phyloP scores from a whole-genome alignment of 305 asterid species.

The Salvia sclarea region DNA sequence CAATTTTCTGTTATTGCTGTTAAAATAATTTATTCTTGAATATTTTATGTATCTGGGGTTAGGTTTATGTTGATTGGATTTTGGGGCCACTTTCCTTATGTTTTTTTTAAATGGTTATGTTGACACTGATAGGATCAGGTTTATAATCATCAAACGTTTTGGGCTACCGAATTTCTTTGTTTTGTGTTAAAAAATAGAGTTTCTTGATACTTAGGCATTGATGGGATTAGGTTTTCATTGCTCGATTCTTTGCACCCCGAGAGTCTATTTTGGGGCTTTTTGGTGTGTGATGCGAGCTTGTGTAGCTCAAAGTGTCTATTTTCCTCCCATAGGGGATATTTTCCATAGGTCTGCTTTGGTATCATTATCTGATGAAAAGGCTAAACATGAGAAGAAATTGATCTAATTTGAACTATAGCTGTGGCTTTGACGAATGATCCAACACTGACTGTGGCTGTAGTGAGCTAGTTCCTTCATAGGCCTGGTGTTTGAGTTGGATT shows the following conservation, averaged over 20 bases:
- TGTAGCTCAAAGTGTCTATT: neutral
- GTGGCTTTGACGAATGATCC: conserved; percentile 2
- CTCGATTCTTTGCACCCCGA: neutral
- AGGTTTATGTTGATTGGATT: conserved; percentile 4
- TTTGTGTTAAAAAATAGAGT: neutral
- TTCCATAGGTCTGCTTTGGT: neutral
- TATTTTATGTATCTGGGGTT: conserved; percentile 18
- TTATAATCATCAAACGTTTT: no score
- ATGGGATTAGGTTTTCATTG: neutral
- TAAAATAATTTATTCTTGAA: conserved; percentile 22
- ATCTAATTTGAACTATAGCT: neutral
- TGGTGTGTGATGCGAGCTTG: neutral
- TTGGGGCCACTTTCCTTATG: neutral
- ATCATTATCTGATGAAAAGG: conserved; percentile 7
- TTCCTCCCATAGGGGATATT: neutral
- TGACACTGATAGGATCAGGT: no score
- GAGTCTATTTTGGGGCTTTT: neutral
- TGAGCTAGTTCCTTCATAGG: neutral
- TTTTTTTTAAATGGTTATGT: no score
- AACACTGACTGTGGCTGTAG: neutral
- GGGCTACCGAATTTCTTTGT: neutral
- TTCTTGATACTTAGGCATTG: neutral
- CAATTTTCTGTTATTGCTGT: neutral
- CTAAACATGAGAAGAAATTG: conserved; percentile 3
- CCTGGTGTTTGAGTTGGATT: neutral